A percentile compares a stretch with the other conserved stretches of the same genome.
Conservation (phyloP, 2,329 filamentous ascomycete genomes). For the Ceratocystis eucalypticola region DNA sequence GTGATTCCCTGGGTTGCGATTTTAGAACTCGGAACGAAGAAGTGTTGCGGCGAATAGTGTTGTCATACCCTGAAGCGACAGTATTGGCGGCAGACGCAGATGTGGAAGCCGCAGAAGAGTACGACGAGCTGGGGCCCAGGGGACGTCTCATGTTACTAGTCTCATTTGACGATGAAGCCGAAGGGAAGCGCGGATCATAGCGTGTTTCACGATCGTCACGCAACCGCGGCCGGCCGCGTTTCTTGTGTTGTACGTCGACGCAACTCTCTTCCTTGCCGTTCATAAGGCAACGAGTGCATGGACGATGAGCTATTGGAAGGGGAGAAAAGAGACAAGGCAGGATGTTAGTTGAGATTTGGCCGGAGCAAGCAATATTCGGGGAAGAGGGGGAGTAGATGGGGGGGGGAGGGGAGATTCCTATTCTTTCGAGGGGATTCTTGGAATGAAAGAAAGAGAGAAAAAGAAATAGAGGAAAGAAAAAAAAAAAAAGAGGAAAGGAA, state of each 20-base stretch:
- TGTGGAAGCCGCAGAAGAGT: slow-evolving; percentile 12
- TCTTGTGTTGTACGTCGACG: slow-evolving; percentile 76
- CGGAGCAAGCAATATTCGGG: slow-evolving; percentile 17
- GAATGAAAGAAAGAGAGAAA: no score
- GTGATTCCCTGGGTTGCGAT: slow-evolving; percentile 37
- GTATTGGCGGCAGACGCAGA: not conserved
- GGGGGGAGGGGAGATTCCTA: no score
- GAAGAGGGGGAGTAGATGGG: not conserved
- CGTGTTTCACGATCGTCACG: slow-evolving; percentile 55
- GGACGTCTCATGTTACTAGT: slow-evolving; percentile 15
- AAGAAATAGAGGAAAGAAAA: no score
- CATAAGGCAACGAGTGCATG: slow-evolving; percentile 62
- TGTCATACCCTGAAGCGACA: slow-evolving; percentile 29
- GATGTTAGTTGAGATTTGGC: no score
- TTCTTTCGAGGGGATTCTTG: not conserved
- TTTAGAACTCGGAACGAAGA: slow-evolving; percentile 37
- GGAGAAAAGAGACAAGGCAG: not conserved
- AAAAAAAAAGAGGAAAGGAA: no score
- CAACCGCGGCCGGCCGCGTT: slow-evolving; percentile 62
- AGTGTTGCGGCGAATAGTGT: slow-evolving; percentile 2
- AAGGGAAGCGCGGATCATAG: slow-evolving; percentile 39
- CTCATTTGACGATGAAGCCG: slow-evolving; percentile 24
- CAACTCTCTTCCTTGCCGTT: slow-evolving; percentile 72
- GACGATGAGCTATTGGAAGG: slow-evolving; percentile 48
- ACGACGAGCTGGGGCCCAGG: slow-evolving; percentile 14